These are phyloP conservation scores for Verticillium klebahnii DNA, from an alignment of 2,329 filamentous ascomycete species.

Conservation along the genomic window DNA sequence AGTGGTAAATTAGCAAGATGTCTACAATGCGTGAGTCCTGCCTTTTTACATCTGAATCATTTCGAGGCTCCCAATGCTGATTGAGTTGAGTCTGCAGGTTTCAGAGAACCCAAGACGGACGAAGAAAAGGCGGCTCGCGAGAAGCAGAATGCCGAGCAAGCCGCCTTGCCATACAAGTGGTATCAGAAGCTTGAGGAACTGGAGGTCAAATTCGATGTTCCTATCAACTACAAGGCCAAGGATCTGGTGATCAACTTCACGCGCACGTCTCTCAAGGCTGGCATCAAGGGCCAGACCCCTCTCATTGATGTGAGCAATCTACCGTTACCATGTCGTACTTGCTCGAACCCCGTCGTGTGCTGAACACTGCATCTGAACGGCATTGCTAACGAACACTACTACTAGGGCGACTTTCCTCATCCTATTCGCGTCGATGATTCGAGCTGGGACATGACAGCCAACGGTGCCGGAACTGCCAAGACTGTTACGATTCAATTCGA, in stretches of 20 bases:
- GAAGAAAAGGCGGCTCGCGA: constrained; percentile 56
- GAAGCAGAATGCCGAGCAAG: constrained; percentile 83
- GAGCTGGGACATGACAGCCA: constrained; percentile 84
- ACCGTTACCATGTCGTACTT: no score
- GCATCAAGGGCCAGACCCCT: constrained; percentile 82
- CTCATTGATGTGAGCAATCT: constrained; percentile 64
- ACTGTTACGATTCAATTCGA: constrained; percentile 80
- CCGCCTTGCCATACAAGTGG: constrained; percentile 94
- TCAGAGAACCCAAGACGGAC: constrained; percentile 47
- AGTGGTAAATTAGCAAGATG: background rate
- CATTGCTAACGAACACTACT: background rate
- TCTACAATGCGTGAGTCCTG: background rate
- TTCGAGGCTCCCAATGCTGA: no score
- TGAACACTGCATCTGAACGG: no score
- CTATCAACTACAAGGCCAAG: constrained; percentile 76
- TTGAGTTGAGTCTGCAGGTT: background rate
- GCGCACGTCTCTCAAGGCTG: constrained; percentile 72
- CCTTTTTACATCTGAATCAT: no score
- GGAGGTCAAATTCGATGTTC: constrained; percentile 72
- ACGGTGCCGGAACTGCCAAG: constrained; percentile 56
- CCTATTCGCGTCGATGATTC: constrained; percentile 78
- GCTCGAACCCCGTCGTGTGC: no score
- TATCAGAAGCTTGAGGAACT: constrained; percentile 79
- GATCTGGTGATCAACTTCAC: constrained; percentile 82
- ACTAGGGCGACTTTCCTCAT: constrained; percentile 79